These are phyloP conservation scores for Prosopis cineraria DNA, from an alignment of 306 rosid genomes.

Conservation along the genomic window DNA sequence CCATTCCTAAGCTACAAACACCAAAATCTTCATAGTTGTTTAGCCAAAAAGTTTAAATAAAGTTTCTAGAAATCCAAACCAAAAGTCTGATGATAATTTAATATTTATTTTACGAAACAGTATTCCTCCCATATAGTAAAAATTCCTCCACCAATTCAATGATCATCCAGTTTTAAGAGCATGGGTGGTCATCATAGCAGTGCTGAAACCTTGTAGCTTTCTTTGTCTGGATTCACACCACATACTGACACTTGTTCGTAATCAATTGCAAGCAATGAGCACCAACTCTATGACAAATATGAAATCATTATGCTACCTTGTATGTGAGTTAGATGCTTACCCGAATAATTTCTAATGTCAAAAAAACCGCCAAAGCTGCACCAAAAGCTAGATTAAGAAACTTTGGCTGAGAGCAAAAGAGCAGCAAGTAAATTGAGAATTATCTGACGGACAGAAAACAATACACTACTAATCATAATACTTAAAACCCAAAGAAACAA, in stretches of 20 bases:
- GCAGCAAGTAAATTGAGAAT: conserved; percentile 43
- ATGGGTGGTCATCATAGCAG: background rate
- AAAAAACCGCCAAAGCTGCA: conserved; percentile 84
- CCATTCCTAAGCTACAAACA: conserved; percentile 16
- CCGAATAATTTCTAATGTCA: conserved; percentile 84
- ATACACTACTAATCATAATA: conserved; percentile 26
- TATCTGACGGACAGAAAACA: conserved; percentile 12
- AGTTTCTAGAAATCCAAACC: conserved; percentile 17
- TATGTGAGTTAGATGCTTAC: conserved; percentile 54
- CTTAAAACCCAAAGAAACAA: conserved; percentile 12
- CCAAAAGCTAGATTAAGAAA: conserved; percentile 94
- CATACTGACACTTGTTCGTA: conserved; percentile 1
- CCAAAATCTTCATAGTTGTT: background rate
- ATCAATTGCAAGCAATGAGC: conserved; percentile 18
- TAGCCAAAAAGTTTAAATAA: background rate
- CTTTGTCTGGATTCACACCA: background rate
- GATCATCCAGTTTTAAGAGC: no score
- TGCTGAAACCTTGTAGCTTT: conserved; percentile 5
- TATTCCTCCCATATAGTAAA: background rate
- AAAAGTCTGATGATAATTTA: background rate
- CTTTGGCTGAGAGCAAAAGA: conserved; percentile 72
- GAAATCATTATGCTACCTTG: conserved; percentile 22
- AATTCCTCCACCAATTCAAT: no score
- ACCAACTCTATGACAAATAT: conserved; percentile 15
- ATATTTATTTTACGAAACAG: background rate